A percentile compares a stretch with the other conserved stretches of the same genome.
Evolutionary conservation across 2,329 filamentous ascomycete genomes (phyloP).

Genomic region (Pleochaeta shiraiana): DNA sequence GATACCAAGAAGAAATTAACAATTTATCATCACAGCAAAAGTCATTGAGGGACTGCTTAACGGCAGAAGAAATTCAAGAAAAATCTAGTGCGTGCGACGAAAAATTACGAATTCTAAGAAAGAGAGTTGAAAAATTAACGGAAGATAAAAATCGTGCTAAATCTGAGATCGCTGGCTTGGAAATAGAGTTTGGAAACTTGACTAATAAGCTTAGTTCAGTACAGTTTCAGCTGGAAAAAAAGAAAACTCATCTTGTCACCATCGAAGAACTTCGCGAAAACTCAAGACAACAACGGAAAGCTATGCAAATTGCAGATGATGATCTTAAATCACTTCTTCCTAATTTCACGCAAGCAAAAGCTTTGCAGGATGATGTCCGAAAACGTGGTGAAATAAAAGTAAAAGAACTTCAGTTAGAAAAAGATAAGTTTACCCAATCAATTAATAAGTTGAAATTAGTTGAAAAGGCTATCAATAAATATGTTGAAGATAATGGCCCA

Average conservation of each 20-base stretch:
- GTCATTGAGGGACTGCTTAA: slow-evolving; percentile 39
- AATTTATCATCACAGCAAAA: slow-evolving; percentile 58
- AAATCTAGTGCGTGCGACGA: slow-evolving; percentile 46
- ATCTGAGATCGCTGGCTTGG: slow-evolving; percentile 43
- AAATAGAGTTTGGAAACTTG: slow-evolving; percentile 57
- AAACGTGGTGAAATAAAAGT: slow-evolving; percentile 51
- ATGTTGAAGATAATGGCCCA: slow-evolving; percentile 54
- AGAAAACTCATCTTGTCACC: slow-evolving; percentile 44
- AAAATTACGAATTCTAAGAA: slow-evolving; percentile 41
- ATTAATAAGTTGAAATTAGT: slow-evolving; percentile 56
- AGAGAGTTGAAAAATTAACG: slow-evolving; percentile 40
- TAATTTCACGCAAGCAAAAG: slow-evolving; percentile 51
- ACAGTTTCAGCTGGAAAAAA: slow-evolving; percentile 60
- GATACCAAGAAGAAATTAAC: slow-evolving; percentile 50
- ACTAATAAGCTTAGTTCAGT: slow-evolving; percentile 49
- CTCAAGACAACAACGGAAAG: slow-evolving; percentile 43
- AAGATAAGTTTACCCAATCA: slow-evolving; percentile 49
- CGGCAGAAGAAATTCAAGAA: slow-evolving; percentile 66
- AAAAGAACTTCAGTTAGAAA: slow-evolving; percentile 45
- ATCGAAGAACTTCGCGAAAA: slow-evolving; percentile 52
- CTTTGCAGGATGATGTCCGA: slow-evolving; percentile 55
- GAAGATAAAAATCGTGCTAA: slow-evolving; percentile 50
- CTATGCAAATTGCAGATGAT: slow-evolving; percentile 45
- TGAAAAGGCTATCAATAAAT: slow-evolving; percentile 58
- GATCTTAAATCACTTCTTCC: slow-evolving; percentile 57